Percentiles rank a stretch among this genome's conserved stretches.
Conservation (phyloP, 306 rosid species). For the Clitoria ternatea region DNA sequence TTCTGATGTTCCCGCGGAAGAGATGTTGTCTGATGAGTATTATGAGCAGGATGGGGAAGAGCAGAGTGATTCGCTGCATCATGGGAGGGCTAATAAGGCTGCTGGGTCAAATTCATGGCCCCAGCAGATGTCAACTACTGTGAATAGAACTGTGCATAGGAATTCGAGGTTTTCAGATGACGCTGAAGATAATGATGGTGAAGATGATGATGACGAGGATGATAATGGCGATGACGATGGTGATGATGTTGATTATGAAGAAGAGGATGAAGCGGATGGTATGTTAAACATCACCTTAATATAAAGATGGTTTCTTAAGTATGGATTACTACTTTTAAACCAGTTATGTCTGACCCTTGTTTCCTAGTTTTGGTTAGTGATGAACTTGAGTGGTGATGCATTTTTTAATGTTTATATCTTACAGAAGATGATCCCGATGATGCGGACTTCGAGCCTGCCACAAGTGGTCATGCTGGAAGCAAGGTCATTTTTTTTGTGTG, state of each 20-base stretch:
- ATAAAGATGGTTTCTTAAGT: constrained; percentile 20
- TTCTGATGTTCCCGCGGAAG: constrained; percentile 86
- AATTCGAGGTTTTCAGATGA: constrained; percentile 55
- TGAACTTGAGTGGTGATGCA: constrained; percentile 11
- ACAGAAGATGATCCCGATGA: constrained; percentile 99
- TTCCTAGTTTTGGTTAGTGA: constrained; percentile 6
- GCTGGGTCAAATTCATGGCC: constrained; percentile 58
- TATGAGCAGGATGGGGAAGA: constrained; percentile 97
- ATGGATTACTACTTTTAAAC: constrained; percentile 5
- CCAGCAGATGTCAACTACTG: constrained; percentile 43
- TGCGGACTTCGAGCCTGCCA: constrained; percentile 83
- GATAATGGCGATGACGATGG: constrained; percentile 38
- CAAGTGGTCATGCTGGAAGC: constrained; percentile 54
- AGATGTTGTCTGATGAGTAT: constrained; percentile 97
- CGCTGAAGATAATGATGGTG: constrained; percentile 41
- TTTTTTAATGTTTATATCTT: constrained; percentile 14
- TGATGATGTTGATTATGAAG: constrained; percentile 88
- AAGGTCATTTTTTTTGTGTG: constrained; percentile 56
- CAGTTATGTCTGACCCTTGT: background rate
- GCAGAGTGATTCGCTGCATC: constrained; percentile 61
- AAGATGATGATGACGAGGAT: constrained; percentile 39
- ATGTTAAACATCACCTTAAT: constrained; percentile 21
- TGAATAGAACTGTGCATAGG: constrained; percentile 38
- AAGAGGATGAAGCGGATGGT: constrained; percentile 91
- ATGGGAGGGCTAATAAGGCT: constrained; percentile 46